Conservation (phyloP, 2,329 filamentous ascomycete species). For the Amylocarpus encephaloides region DNA sequence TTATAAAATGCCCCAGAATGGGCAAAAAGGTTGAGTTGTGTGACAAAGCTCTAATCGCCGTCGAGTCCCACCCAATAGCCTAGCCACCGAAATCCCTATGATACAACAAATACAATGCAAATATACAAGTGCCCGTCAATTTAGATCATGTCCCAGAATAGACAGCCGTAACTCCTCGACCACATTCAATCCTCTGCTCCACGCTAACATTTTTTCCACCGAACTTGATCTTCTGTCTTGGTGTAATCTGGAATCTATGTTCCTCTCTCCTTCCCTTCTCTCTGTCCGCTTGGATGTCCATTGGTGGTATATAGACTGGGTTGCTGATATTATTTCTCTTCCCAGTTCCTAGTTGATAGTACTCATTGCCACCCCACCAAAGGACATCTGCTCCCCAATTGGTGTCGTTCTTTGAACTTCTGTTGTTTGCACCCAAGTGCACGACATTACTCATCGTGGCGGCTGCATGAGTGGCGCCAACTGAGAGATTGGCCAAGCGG, state of each 20-base stretch:
- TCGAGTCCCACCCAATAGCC: neutral
- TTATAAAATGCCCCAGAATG: neutral
- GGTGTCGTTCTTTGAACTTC: slow-evolving; percentile 57
- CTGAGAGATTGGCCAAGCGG: slow-evolving; percentile 62
- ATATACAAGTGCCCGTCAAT: neutral
- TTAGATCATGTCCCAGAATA: slow-evolving; percentile 53
- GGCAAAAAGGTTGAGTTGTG: neutral
- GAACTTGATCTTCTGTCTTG: slow-evolving; percentile 62
- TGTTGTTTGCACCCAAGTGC: slow-evolving; percentile 42
- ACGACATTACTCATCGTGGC: slow-evolving; percentile 81
- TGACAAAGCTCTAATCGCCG: neutral
- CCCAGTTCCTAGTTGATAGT: slow-evolving; percentile 87
- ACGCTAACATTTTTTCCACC: slow-evolving; percentile 65
- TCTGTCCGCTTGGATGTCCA: slow-evolving; percentile 60
- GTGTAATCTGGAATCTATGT: slow-evolving; percentile 76
- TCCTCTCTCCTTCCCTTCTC: slow-evolving; percentile 58
- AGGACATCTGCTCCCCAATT: slow-evolving; percentile 86
- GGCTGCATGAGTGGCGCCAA: slow-evolving; percentile 74
- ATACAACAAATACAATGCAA: neutral
- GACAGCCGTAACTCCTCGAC: slow-evolving; percentile 72
- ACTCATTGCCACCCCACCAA: slow-evolving; percentile 93
- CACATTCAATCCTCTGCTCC: slow-evolving; percentile 86
- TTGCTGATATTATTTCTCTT: slow-evolving; percentile 73
- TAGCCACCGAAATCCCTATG: neutral
- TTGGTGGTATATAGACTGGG: slow-evolving; percentile 71